These are phyloP conservation scores for Stemphylium vesicarium DNA, from an alignment of 2,329 filamentous ascomycete genomes.

Conservation along the genomic window DNA sequence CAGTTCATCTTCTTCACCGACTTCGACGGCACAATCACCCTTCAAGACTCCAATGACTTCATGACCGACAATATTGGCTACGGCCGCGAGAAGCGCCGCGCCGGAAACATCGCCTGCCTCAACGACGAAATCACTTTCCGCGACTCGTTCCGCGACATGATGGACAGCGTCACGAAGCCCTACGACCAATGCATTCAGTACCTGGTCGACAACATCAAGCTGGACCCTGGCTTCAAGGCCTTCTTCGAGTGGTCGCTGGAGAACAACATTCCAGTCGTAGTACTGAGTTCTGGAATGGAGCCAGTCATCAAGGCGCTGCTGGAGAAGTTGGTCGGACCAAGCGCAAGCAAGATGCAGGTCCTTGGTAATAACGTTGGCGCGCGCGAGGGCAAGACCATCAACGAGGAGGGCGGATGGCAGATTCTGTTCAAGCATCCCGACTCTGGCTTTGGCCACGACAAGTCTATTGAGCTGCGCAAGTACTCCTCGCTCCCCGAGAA, in stretches of 20 bases:
- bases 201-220: constrained; percentile 80
- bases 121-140: constrained; percentile 73
- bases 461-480: constrained; percentile 86
- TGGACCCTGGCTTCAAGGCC: constrained; percentile 86
- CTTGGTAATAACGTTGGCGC: constrained; percentile 82
- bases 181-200: constrained; percentile 82
- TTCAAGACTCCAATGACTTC: constrained; percentile 72
- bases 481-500: constrained; percentile 75
- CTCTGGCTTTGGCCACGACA: constrained; percentile 93
- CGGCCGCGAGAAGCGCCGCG: constrained; percentile 71
- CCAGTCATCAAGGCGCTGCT: constrained; percentile 88
- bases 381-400: constrained; percentile 76
- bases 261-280: constrained; percentile 89
- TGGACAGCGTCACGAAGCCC: constrained; percentile 81
- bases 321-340: constrained; percentile 79
- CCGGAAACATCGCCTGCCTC: constrained; percentile 80
- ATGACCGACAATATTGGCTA: constrained; percentile 91
- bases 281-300: constrained; percentile 90
- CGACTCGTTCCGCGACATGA: constrained; percentile 88
- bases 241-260: constrained; percentile 84
- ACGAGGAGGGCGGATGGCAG: constrained; percentile 83
- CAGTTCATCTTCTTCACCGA: constrained; percentile 98
- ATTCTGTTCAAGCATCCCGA: constrained; percentile 85
- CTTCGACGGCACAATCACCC: constrained; percentile 95
- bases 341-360: constrained; percentile 80